Percentiles rank a stretch among this genome's conserved stretches.
These are phyloP conservation scores for Suhomyces choctaworum DNA, from an alignment of 1,139 yeast species.

Conservation along the genomic window DNA sequence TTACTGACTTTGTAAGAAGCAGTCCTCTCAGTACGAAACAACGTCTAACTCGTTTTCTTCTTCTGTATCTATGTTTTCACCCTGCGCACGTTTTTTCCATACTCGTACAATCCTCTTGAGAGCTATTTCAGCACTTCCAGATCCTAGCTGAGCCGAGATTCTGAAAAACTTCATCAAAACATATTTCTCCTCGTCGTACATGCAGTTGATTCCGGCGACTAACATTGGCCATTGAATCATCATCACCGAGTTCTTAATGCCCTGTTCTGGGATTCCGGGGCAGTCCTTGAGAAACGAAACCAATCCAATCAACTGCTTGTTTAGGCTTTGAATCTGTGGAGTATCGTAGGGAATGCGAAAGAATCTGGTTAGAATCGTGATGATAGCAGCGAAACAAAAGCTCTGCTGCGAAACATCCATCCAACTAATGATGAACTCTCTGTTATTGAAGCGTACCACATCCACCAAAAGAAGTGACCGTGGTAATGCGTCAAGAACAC, in stretches of 20 bases:
- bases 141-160: slow-evolving; percentile 17
- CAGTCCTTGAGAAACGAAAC: slow-evolving; percentile 14
- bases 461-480: slow-evolving; percentile 17
- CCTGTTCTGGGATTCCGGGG: slow-evolving; percentile 13
- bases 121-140: slow-evolving; percentile 22
- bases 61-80: slow-evolving; percentile 24
- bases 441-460: slow-evolving; percentile 9
- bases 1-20: too few species aligned
- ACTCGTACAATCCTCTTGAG: slow-evolving; percentile 15
- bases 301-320: slow-evolving; percentile 13
- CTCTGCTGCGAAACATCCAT: slow-evolving; percentile 22
- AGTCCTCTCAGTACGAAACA: slow-evolving; percentile 12
- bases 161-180: slow-evolving; percentile 17
- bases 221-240: slow-evolving; percentile 25
- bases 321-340: slow-evolving; percentile 20
- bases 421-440: slow-evolving; percentile 18
- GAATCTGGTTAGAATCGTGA: slow-evolving; percentile 19
- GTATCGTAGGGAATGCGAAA: slow-evolving; percentile 15
- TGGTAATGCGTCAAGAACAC: slow-evolving; percentile 10
- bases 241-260: slow-evolving; percentile 17
- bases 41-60: slow-evolving; percentile 20
- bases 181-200: slow-evolving; percentile 15
- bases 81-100: slow-evolving; percentile 17
- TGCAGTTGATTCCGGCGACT: slow-evolving; percentile 21
- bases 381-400: slow-evolving; percentile 18